Conservation (phyloP, 768 basidiomycete genomes). For the Pleurotus pulmonarius region DNA sequence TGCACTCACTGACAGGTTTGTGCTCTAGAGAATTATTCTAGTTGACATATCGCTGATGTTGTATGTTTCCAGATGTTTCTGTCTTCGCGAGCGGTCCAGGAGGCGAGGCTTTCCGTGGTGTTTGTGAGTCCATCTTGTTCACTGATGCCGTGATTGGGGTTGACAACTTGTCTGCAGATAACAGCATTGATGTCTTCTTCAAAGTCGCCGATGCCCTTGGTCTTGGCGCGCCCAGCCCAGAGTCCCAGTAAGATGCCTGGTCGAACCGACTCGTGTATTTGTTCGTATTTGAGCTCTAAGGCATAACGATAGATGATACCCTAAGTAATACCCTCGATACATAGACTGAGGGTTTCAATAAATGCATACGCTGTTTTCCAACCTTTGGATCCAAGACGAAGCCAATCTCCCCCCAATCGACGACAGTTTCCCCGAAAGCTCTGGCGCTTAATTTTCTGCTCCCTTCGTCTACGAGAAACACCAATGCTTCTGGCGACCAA, state of each 20-base stretch:
- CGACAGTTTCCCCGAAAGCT: too few relatives aligned
- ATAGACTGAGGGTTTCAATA: too few relatives aligned
- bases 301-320: background rate
- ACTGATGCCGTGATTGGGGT: background rate
- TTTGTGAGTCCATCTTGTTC: conserved; percentile 27
- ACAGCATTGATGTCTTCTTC: conserved; percentile 41
- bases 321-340: too few relatives aligned
- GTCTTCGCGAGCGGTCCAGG: conserved; percentile 43
- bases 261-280: background rate
- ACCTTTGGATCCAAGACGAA: too few relatives aligned
- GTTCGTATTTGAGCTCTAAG: background rate
- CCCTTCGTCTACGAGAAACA: too few relatives aligned
- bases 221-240: conserved; percentile 9
- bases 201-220: conserved; percentile 35
- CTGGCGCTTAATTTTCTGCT: too few relatives aligned
- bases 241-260: background rate
- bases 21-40: background rate
- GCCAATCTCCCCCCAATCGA: too few relatives aligned
- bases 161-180: conserved; percentile 23
- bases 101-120: conserved; percentile 36
- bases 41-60: background rate
- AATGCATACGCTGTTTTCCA: too few relatives aligned
- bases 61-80: conserved; percentile 29
- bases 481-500: too few relatives aligned
- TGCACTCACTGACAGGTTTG: conserved; percentile 36